These are phyloP conservation scores for Debaryomyces nepalensis DNA, from an alignment of 1,139 yeast genomes.

Conservation along the genomic window DNA sequence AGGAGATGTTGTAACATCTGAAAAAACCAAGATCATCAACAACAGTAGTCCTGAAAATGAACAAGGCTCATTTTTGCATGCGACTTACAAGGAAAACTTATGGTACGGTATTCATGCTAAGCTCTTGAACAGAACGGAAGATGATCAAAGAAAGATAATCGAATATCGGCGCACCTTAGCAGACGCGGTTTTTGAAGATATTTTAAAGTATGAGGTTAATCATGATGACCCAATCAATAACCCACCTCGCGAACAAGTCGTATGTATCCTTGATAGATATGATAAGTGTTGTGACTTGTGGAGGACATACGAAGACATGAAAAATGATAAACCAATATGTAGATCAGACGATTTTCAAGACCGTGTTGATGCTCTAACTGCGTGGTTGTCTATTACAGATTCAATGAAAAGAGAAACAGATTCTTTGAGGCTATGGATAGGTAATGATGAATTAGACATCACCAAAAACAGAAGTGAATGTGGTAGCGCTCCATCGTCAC, in stretches of 20 bases:
- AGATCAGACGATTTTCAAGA: slow-evolving; percentile 66
- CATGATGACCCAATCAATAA: slow-evolving; percentile 36
- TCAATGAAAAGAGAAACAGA: slow-evolving; percentile 66
- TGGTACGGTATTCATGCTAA: slow-evolving; percentile 86
- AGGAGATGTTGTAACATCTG: slow-evolving; percentile 92
- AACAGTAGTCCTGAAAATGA: slow-evolving; percentile 45
- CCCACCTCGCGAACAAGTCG: slow-evolving; percentile 55
- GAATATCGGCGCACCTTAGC: slow-evolving; percentile 73
- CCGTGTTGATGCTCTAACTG: slow-evolving; percentile 74
- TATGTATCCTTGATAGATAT: slow-evolving; percentile 59
- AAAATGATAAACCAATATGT: slow-evolving; percentile 74
- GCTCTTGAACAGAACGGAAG: slow-evolving; percentile 77
- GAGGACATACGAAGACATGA: slow-evolving; percentile 82
- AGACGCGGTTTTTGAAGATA: slow-evolving; percentile 73
- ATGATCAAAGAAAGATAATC: slow-evolving; percentile 77
- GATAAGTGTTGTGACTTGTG: slow-evolving; percentile 77
- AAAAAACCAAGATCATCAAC: slow-evolving; percentile 77
- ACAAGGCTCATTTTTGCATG: slow-evolving; percentile 55
- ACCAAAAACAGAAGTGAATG: slow-evolving; percentile 37
- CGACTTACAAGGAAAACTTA: slow-evolving; percentile 72
- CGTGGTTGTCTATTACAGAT: slow-evolving; percentile 81
- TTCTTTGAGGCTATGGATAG: slow-evolving; percentile 71
- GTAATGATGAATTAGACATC: slow-evolving; percentile 76
- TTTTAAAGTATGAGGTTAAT: slow-evolving; percentile 63
- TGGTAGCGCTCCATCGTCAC: slow-evolving; percentile 20